A percentile compares a stretch with the other conserved stretches of the same genome.
Conservation (phyloP, 2,329 filamentous ascomycete species). For the Claviceps pusilla region DNA sequence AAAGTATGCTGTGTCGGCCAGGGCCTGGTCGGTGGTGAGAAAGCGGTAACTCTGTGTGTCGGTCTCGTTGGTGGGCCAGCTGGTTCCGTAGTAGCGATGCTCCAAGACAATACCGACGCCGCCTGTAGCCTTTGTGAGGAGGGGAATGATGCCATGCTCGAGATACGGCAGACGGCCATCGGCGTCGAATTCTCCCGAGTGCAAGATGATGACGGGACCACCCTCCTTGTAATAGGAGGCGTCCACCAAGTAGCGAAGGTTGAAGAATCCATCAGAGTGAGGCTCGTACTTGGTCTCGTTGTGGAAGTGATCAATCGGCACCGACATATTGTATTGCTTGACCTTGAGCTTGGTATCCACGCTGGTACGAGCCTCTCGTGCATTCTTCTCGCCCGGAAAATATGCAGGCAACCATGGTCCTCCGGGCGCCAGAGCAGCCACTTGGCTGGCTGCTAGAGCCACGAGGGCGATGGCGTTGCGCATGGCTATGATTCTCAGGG, state of each 20-base stretch:
- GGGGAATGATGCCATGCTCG: constrained; percentile 61
- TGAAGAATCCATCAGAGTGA: constrained; percentile 52
- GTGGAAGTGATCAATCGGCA: constrained; percentile 67
- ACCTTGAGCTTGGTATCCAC: constrained; percentile 6
- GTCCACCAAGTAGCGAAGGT: constrained; percentile 73
- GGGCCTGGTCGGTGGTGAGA: constrained; percentile 66
- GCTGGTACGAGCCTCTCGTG: not conserved
- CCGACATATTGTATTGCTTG: constrained; percentile 20
- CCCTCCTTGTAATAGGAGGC: constrained; percentile 58
- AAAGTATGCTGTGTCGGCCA: constrained; percentile 73
- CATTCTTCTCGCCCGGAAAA: not conserved
- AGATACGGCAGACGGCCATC: constrained; percentile 51
- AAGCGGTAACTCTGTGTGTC: constrained; percentile 59
- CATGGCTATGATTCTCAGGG: not conserved
- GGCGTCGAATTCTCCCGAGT: constrained; percentile 54
- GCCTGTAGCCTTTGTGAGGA: constrained; percentile 53
- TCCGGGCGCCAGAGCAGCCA: not conserved
- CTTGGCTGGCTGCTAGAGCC: not conserved
- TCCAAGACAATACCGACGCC: constrained; percentile 71
- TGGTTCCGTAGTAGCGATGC: constrained; percentile 74
- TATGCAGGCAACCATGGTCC: not conserved
- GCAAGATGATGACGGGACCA: constrained; percentile 66
- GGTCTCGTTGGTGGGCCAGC: constrained; percentile 53
- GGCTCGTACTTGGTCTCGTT: constrained; percentile 66
- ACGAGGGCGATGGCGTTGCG: not conserved